Evolutionary conservation across 164 flowering plant genomes (phyloP).

Genomic region (Stephania yunnanensis): DNA sequence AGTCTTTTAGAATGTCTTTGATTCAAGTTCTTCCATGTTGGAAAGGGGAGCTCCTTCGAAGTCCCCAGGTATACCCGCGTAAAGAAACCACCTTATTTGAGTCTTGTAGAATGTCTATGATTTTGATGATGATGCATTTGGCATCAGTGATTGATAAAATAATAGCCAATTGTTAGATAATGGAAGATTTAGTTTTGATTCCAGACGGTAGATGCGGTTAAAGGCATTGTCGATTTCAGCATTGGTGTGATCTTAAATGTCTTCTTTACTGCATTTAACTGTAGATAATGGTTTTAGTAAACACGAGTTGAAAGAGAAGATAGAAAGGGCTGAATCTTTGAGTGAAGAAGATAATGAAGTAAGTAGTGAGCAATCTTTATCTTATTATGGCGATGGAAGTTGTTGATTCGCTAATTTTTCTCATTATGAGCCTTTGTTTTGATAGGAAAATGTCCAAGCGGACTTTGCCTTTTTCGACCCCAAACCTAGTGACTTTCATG

Average conservation of each 20-base stretch:
- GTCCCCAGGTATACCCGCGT: no score
- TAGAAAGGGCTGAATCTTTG: slow-evolving; percentile 34
- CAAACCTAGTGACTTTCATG: slow-evolving; percentile 77
- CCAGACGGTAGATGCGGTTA: no score
- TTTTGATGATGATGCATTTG: neutral
- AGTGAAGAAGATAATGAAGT: slow-evolving; percentile 53
- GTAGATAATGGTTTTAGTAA: slow-evolving; percentile 24
- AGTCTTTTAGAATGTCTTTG: no score
- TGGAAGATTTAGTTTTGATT: neutral
- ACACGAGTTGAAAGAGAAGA: slow-evolving; percentile 18
- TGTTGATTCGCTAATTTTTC: neutral
- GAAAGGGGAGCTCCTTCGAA: no score
- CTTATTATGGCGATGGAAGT: neutral
- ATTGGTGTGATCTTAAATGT: neutral
- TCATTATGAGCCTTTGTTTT: neutral
- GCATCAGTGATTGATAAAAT: neutral
- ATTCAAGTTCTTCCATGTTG: no score
- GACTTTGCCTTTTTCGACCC: slow-evolving; percentile 94
- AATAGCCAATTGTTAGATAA: no score
- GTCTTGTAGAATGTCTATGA: neutral
- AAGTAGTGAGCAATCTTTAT: slow-evolving; percentile 14
- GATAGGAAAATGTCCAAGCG: slow-evolving; percentile 52
- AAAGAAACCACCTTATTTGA: no score
- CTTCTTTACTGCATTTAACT: neutral
- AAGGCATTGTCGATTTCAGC: neutral